Percentiles rank a stretch among this genome's conserved stretches.
phyloP scores from a whole-genome alignment of 768 basidiomycete species.

The Kwoniella dejecticola region DNA sequence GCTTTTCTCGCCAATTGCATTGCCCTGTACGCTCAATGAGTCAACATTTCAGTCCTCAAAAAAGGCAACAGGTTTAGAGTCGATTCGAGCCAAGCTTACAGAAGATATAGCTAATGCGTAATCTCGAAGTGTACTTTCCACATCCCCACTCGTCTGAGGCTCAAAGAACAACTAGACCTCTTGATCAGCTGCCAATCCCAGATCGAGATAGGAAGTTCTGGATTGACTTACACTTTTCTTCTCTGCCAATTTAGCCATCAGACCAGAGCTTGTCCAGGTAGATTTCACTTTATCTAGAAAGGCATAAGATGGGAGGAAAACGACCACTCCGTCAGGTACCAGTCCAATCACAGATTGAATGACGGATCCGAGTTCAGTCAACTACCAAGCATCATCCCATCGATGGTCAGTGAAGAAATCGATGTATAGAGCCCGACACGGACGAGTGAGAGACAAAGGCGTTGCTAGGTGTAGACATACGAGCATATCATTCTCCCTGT shows the following conservation, averaged over 20 bases:
- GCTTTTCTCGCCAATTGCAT: slow-evolving; percentile 18
- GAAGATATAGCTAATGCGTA: slow-evolving; percentile 64
- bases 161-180: slow-evolving; percentile 77
- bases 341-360: slow-evolving; percentile 76
- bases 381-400: too few relatives aligned
- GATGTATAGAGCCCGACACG: too few relatives aligned
- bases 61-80: too few relatives aligned
- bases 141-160: slow-evolving; percentile 70
- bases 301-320: slow-evolving; percentile 90
- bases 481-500: slow-evolving; percentile 66
- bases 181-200: not conserved
- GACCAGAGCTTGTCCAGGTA: slow-evolving; percentile 67
- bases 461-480: slow-evolving; percentile 58
- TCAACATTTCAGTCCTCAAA: not conserved
- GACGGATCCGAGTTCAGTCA: slow-evolving; percentile 79
- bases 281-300: slow-evolving; percentile 71
- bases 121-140: slow-evolving; percentile 73
- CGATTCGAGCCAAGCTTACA: slow-evolving; percentile 22
- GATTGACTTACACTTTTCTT: slow-evolving; percentile 71
- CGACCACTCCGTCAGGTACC: slow-evolving; percentile 83
- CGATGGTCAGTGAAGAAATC: too few relatives aligned
- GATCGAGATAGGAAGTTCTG: not conserved
- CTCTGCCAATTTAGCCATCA: slow-evolving; percentile 64
- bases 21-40: not conserved
- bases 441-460: too few relatives aligned